A percentile compares a stretch with the other conserved stretches of the same genome.
Evolutionary conservation across 2,329 filamentous ascomycete genomes (phyloP).

Genomic region (Paracoccidioides lutzii): DNA sequence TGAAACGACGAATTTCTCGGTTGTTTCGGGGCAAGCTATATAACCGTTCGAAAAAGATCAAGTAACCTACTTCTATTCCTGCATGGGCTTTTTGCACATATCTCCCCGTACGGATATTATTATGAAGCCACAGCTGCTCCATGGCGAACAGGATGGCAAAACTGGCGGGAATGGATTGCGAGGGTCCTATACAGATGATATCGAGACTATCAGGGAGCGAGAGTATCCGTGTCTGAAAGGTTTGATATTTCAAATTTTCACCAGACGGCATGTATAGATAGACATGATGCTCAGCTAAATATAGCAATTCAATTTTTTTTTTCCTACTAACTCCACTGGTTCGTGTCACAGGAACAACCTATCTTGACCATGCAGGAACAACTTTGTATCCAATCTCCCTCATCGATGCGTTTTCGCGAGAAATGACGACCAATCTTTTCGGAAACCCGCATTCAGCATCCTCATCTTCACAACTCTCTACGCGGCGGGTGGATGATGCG

Average conservation of each 20-base stretch:
- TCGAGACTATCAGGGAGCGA: constrained; percentile 34
- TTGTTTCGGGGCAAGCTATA: background rate
- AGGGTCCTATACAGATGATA: constrained; percentile 28
- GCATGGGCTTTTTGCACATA: background rate
- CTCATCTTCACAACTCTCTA: constrained; percentile 62
- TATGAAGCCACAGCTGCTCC: background rate
- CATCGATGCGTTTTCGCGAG: constrained; percentile 64
- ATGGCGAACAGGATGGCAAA: background rate
- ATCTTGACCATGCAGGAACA: constrained; percentile 94
- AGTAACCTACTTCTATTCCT: background rate
- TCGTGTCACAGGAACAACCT: constrained; percentile 48
- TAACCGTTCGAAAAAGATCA: background rate
- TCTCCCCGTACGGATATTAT: background rate
- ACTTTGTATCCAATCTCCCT: constrained; percentile 68
- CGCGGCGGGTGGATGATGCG: constrained; percentile 60
- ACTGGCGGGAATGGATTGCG: background rate
- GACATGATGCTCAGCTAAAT: background rate
- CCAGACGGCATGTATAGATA: background rate
- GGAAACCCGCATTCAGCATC: constrained; percentile 90
- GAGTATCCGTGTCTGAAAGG: constrained; percentile 37
- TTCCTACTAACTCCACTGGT: constrained; percentile 4
- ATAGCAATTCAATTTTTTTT: background rate
- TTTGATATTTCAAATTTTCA: constrained; percentile 8
- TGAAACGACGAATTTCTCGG: background rate
- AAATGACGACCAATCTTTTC: constrained; percentile 66